Evolutionary conservation across 2,329 filamentous ascomycete genomes (phyloP).

Genomic region (Ophiostoma fasciatum): DNA sequence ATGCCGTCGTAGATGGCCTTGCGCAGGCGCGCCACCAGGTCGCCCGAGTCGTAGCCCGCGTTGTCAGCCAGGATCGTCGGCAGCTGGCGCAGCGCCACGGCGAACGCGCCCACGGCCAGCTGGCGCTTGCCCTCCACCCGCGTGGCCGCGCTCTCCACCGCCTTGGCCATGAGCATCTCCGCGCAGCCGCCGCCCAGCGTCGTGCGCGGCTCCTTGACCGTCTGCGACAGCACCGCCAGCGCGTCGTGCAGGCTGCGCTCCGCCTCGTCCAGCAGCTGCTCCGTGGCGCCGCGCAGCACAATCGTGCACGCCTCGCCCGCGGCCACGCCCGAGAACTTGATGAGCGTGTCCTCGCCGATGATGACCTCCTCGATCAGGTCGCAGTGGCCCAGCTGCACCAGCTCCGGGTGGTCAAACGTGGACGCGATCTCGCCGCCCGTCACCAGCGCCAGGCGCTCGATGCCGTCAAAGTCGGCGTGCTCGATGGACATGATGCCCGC

Average conservation of each 20-base stretch:
- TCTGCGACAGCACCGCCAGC: conserved; percentile 89
- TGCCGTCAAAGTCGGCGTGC: conserved; percentile 96
- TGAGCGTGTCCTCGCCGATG: conserved; percentile 92
- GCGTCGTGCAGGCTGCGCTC: conserved; percentile 94
- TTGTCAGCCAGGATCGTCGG: conserved; percentile 97
- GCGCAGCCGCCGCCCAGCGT: conserved; percentile 92
- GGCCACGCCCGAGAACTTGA: conserved; percentile 92
- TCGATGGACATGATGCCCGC: conserved; percentile 97
- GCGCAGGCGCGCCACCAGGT: conserved; percentile 78
- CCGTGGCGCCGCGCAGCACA: conserved; percentile 87
- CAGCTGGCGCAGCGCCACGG: conserved; percentile 75
- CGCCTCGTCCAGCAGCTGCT: conserved; percentile 92
- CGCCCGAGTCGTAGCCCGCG: conserved; percentile 87
- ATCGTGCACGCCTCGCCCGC: conserved; percentile 93
- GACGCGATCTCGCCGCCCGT: conserved; percentile 95
- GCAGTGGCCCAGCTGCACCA: conserved; percentile 90
- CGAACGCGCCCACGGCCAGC: conserved; percentile 80
- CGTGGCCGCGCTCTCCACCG: conserved; percentile 82
- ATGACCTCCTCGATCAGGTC: conserved; percentile 96
- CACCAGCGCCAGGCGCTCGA: conserved; percentile 85
- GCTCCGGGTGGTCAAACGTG: conserved; percentile 94
- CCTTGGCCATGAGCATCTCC: conserved; percentile 99
- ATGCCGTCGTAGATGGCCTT: conserved; percentile 92
- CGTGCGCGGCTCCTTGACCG: conserved; percentile 82
- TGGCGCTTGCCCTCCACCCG: conserved; percentile 96